These are phyloP conservation scores for Cercophora sp. DNA, from an alignment of 495 filamentous ascomycete species.

Conservation along the genomic window DNA sequence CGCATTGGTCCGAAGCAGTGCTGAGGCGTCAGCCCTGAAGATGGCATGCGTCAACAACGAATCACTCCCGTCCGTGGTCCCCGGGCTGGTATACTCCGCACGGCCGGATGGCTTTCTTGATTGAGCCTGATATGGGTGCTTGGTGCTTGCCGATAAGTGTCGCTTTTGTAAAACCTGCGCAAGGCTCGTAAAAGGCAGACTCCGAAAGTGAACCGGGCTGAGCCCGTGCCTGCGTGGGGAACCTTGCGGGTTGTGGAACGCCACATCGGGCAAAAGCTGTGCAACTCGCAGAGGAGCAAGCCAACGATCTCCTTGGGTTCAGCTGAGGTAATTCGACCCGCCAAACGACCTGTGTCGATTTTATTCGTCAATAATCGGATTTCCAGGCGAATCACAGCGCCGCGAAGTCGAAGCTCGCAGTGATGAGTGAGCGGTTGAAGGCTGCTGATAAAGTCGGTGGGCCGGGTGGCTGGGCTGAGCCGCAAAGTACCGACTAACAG, in stretches of 20 bases:
- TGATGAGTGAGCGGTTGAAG: constrained; percentile 8
- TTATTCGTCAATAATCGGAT: not conserved
- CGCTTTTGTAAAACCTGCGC: too few species aligned
- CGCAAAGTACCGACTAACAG: constrained; percentile 7
- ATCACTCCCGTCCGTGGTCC: too few species aligned
- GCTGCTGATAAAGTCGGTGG: constrained; percentile 3
- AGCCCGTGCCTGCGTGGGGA: not conserved
- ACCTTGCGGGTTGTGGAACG: not conserved
- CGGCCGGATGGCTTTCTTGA: not conserved
- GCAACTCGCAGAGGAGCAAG: not conserved
- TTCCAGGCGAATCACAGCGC: not conserved
- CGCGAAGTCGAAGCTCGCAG: not conserved
- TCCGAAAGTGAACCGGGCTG: too few species aligned
- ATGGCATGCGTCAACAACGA: not conserved
- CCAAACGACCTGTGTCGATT: too few species aligned
- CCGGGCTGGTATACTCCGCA: too few species aligned
- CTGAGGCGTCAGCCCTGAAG: not conserved
- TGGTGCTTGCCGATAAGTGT: too few species aligned
- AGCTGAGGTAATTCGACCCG: not conserved
- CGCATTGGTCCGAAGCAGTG: not conserved
- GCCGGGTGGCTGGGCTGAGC: not conserved
- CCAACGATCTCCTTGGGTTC: not conserved
- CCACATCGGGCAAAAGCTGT: not conserved
- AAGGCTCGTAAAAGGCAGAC: too few species aligned
- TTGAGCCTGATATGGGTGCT: constrained; percentile 1